Conservation (phyloP, 371 early-diverging fungal genomes). For the Haplosporangium sp. region DNA sequence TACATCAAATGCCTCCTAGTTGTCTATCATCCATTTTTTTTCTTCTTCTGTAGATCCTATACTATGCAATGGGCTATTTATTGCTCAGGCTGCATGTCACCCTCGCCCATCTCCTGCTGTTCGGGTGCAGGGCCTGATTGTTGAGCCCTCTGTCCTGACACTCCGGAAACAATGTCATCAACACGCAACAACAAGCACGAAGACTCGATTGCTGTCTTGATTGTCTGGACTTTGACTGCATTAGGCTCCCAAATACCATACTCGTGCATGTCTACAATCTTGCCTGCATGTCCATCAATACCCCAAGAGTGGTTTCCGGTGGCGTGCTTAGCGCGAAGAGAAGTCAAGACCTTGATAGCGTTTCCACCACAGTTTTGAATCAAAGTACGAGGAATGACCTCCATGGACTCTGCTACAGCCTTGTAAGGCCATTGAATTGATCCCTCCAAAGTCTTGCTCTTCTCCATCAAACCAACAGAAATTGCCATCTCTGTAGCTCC, state of each 20-base stretch:
- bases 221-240: conserved; percentile 98
- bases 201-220: conserved; percentile 99
- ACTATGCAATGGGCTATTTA: conserved; percentile 10
- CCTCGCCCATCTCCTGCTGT: conserved; percentile 57
- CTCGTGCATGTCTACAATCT: conserved; percentile 95
- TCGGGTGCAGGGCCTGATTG: conserved; percentile 51
- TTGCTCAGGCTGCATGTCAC: conserved; percentile 52
- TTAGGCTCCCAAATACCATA: conserved; percentile 99
- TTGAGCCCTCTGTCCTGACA: conserved; percentile 66
- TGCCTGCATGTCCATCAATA: conserved; percentile 96
- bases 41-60: background rate
- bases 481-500: conserved; percentile 99
- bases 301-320: conserved; percentile 91
- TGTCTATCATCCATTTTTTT: background rate
- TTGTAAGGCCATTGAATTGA: conserved; percentile 97
- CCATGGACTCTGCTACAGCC: conserved; percentile 95
- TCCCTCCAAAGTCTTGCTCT: conserved; percentile 91
- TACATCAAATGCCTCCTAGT: conserved; percentile 4
- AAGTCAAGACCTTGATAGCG: conserved; percentile 94
- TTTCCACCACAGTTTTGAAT: conserved; percentile 99
- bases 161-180: conserved; percentile 97
- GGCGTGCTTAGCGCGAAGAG: conserved; percentile 96
- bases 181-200: conserved; percentile 95
- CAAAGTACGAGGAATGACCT: conserved; percentile 98
- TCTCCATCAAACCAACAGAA: conserved; percentile 87